Evolutionary conservation across 2,329 filamentous ascomycete species (phyloP).

Genomic region (Colletotrichum endophyticum): DNA sequence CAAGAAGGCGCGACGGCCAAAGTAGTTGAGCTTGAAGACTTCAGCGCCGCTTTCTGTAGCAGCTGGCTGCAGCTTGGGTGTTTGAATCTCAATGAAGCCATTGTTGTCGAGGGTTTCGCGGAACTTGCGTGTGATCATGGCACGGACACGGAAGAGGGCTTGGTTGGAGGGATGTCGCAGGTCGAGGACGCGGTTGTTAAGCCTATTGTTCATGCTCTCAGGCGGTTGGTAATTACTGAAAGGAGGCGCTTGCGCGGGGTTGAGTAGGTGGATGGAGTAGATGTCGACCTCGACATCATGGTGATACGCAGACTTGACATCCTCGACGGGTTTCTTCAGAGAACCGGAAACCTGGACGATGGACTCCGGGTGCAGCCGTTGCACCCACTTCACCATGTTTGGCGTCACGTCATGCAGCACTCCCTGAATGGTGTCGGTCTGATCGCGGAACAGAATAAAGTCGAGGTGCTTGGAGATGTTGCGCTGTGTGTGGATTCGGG

Average conservation of each 20-base stretch:
- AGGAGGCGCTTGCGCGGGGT: constrained; percentile 51
- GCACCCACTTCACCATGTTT: constrained; percentile 87
- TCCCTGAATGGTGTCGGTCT: constrained; percentile 83
- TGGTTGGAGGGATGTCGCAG: constrained; percentile 86
- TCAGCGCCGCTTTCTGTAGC: constrained; percentile 91
- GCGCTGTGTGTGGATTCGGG: constrained; percentile 78
- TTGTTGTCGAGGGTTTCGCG: constrained; percentile 74
- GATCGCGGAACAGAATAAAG: constrained; percentile 86
- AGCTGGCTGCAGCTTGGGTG: constrained; percentile 87
- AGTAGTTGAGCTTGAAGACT: constrained; percentile 93
- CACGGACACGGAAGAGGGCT: constrained; percentile 85
- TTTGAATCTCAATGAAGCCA: constrained; percentile 92
- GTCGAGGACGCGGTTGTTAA: constrained; percentile 71
- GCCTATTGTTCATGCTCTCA: constrained; percentile 32
- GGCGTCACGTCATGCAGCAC: constrained; percentile 63
- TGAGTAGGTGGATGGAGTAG: constrained; percentile 55
- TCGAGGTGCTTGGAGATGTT: constrained; percentile 82
- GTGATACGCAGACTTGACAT: constrained; percentile 76
- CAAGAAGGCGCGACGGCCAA: constrained; percentile 83
- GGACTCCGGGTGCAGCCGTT: constrained; percentile 79
- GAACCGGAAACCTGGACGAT: constrained; percentile 79
- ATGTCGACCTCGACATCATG: constrained; percentile 80
- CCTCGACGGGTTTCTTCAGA: constrained; percentile 75
- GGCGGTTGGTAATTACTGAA: constrained; percentile 52
- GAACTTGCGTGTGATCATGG: constrained; percentile 81